phyloP scores from a whole-genome alignment of 2,329 filamentous ascomycete species.

The Neofusicoccum sp. region DNA sequence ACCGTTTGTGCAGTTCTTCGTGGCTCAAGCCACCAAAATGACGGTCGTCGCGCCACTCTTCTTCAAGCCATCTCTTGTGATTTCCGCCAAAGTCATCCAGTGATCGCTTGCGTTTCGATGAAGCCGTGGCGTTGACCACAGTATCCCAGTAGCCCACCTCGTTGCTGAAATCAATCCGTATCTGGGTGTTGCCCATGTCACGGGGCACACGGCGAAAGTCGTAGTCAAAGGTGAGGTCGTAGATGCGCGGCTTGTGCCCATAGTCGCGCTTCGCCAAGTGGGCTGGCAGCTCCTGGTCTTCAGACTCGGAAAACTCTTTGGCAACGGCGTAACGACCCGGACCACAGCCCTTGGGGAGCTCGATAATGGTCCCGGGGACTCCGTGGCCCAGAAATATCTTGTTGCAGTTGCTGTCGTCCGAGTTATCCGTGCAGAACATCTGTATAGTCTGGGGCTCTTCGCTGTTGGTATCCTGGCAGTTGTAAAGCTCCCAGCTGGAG shows the following conservation, averaged over 20 bases:
- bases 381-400: slow-evolving; percentile 39
- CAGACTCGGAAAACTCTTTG: no score
- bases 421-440: slow-evolving; percentile 40
- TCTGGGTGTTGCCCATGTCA: slow-evolving; percentile 19
- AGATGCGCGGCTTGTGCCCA: no score
- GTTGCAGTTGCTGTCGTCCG: slow-evolving; percentile 37
- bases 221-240: slow-evolving; percentile 22
- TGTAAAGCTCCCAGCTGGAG: slow-evolving; percentile 46
- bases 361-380: slow-evolving; percentile 38
- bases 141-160: slow-evolving; percentile 21
- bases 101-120: slow-evolving; percentile 29
- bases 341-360: slow-evolving; percentile 44
- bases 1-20: slow-evolving; percentile 37
- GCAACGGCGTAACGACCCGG: slow-evolving; percentile 43
- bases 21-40: slow-evolving; percentile 28
- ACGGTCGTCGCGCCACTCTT: slow-evolving; percentile 38
- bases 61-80: slow-evolving; percentile 40
- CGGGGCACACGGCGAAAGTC: slow-evolving; percentile 18
- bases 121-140: slow-evolving; percentile 19
- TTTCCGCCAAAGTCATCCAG: slow-evolving; percentile 31
- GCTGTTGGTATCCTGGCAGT: slow-evolving; percentile 31
- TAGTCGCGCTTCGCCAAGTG: no score
- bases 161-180: slow-evolving; percentile 21
- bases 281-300: no score
- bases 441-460: slow-evolving; percentile 36